Evolutionary conservation across 495 filamentous ascomycete species (phyloP), one percentile per base, ranked within the genome.

Genomic region (Cenococcum geophilum): DNA sequence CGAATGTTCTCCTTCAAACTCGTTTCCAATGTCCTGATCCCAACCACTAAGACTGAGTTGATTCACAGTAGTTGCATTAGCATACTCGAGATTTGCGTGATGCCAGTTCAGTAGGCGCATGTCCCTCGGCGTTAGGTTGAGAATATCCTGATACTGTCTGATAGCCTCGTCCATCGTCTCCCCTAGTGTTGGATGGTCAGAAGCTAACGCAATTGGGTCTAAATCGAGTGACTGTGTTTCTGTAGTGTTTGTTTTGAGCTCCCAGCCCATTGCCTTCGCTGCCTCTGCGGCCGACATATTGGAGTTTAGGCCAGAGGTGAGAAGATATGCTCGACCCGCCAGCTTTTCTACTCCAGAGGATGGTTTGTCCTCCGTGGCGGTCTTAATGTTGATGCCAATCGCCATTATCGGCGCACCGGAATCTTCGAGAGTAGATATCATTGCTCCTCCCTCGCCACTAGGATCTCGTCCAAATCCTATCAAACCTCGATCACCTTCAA

Each of bases 21-120:
- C 93, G 71, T 99, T 97, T 0, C 95, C 93, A 48, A 89, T 89
- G 69, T 97, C 93, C 69, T 97, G 87, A 73, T 99, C 93, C 90
- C 93, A 97, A 1, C 91, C 87, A 9, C 86, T 86, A 3, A 99
- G 82, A 73, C 92, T 97, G 18, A 97, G 81, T 57, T 88, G 85
- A 59, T 86, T 82, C 56, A 95, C 85, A 69, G 91, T 95, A 5
- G 82, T 85, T 0, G 93, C 95, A 69, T 97, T 97, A 50, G 92
- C 92, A 69, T 99, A 99, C 70, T 99, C 93, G 32, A 97, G 79
- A 68, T 99, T 99, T 60, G 95, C 93, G 71, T 96, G 86, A 75
- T 99, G 95, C 93, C 93, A 99, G 69, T 97, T 99, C 66, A 97
- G 79, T 35, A 97, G 78, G 50, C 93, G 81, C 75, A 95, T 84